phyloP scores from a whole-genome alignment of 2,329 filamentous ascomycete genomes.

The Colletotrichum endophyticum region DNA sequence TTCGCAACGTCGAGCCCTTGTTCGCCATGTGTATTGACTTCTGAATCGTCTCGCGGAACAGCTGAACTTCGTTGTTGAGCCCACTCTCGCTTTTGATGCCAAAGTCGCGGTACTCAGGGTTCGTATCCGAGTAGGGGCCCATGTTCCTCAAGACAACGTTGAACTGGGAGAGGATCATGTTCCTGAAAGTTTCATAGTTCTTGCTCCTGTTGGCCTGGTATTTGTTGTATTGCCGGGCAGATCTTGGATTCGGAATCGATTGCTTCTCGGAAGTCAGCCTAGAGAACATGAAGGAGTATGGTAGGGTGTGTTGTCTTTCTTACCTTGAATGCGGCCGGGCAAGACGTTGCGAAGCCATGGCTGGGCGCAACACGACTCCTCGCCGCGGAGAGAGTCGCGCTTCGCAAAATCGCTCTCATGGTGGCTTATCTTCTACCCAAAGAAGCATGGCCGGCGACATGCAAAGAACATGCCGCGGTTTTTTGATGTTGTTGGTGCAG shows the following conservation, averaged over 20 bases:
- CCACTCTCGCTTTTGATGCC: constrained; percentile 37
- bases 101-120: constrained; percentile 19
- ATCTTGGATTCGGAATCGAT: background rate
- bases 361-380: background rate
- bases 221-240: background rate
- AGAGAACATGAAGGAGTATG: background rate
- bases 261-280: background rate
- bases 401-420: constrained; percentile 19
- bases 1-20: constrained; percentile 37
- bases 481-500: background rate
- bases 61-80: constrained; percentile 45
- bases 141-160: constrained; percentile 11
- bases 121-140: constrained; percentile 18
- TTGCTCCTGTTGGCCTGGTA: background rate
- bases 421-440: background rate
- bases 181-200: constrained; percentile 19
- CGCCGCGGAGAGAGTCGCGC: background rate
- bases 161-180: constrained; percentile 21
- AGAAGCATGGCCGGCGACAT: constrained; percentile 7
- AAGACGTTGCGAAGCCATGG: constrained; percentile 20
- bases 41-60: constrained; percentile 51
- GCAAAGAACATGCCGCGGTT: background rate
- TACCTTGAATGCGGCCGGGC: constrained; percentile 8
- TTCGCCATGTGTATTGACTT: constrained; percentile 51
- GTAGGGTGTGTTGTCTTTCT: background rate